A percentile compares a stretch with the other conserved stretches of the same genome.
Conservation (phyloP, 257 asterid genomes). For the Nicotiana otophora region DNA sequence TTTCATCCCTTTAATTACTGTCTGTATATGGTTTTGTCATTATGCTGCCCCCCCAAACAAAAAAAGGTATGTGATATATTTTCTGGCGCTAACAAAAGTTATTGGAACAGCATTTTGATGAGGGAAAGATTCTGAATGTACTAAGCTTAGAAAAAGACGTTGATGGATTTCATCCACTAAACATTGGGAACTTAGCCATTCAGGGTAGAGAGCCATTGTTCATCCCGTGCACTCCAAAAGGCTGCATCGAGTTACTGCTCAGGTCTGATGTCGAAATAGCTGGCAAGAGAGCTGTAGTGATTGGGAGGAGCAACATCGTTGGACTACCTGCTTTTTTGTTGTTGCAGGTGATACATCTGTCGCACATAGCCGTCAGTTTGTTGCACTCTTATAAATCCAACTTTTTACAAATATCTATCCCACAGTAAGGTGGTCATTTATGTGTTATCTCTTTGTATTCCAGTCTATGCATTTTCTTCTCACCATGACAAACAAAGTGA, state of each 20-base stretch:
- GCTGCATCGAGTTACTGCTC: conserved; percentile 63
- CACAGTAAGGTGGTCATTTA: not conserved
- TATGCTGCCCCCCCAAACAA: not conserved
- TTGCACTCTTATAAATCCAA: not conserved
- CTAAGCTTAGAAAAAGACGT: conserved; percentile 61
- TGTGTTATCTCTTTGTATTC: not conserved
- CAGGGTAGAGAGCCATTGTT: conserved; percentile 65
- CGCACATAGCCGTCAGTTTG: not conserved
- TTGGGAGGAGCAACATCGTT: conserved; percentile 86
- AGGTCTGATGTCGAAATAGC: conserved; percentile 47
- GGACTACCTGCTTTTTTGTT: conserved; percentile 76
- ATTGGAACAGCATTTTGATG: conserved; percentile 53
- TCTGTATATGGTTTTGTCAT: no score
- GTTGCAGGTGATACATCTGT: conserved; percentile 49
- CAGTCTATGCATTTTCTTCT: not conserved
- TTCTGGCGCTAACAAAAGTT: conserved; percentile 19
- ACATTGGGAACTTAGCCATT: conserved; percentile 60
- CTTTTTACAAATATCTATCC: not conserved
- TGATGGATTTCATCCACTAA: conserved; percentile 69
- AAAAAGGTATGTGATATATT: not conserved
- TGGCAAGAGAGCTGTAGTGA: conserved; percentile 68
- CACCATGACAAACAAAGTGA: not conserved
- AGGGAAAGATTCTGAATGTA: conserved; percentile 37
- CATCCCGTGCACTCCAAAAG: conserved; percentile 71
- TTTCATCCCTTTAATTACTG: not conserved